Percentiles rank a stretch among this genome's conserved stretches.
Evolutionary conservation across 2,329 filamentous ascomycete genomes (phyloP).

Genomic region (Epichloe gansuensis): DNA sequence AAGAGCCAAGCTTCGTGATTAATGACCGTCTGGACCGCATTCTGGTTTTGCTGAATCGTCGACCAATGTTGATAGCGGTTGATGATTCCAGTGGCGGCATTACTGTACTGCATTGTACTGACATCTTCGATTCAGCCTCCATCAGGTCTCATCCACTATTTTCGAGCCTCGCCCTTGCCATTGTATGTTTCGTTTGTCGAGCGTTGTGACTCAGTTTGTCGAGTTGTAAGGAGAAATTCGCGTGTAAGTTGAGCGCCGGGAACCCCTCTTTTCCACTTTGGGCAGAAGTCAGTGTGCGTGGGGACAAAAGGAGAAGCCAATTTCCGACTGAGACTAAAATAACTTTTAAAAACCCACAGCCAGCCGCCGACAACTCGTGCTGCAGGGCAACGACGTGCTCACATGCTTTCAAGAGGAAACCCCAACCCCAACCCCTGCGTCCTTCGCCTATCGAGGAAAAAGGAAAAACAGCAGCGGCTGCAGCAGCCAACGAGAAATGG

Average conservation of each 20-base stretch:
- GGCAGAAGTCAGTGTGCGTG: neutral
- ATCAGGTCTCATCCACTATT: neutral
- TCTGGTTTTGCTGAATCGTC: neutral
- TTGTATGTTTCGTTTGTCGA: neutral
- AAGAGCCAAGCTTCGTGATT: neutral
- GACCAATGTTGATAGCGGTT: neutral
- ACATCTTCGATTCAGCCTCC: neutral
- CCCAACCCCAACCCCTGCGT: too few species aligned
- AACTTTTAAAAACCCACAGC: neutral
- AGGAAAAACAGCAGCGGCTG: neutral
- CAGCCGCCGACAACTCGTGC: neutral
- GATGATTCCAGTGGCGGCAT: neutral
- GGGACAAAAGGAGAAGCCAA: neutral
- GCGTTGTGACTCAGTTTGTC: neutral
- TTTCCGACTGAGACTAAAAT: constrained; percentile 1
- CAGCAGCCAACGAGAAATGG: neutral
- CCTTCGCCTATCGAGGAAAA: neutral
- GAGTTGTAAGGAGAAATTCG: neutral
- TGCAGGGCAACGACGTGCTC: neutral
- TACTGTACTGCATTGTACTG: neutral
- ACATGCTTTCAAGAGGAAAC: neutral
- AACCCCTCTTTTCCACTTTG: constrained; percentile 3
- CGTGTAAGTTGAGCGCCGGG: neutral
- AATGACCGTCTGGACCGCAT: neutral
- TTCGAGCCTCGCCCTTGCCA: neutral